Evolutionary conservation across 2,329 filamentous ascomycete species (phyloP).

Genomic region (Calonectria pseudoturangicola): DNA sequence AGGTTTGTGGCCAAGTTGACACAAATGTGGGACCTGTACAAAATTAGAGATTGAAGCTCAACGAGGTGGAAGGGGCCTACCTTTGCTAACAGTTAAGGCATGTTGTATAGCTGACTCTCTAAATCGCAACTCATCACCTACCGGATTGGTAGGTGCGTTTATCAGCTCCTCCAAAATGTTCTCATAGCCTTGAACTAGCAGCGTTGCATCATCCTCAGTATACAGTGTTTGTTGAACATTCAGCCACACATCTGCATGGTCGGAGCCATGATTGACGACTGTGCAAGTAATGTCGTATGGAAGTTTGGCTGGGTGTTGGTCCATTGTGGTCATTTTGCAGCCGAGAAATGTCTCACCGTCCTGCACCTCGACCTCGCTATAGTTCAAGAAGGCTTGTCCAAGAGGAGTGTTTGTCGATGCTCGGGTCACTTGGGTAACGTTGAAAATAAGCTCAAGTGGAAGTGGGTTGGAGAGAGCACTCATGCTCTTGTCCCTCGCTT

Average conservation of each 20-base stretch:
- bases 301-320: constrained; percentile 6
- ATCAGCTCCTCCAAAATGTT: not conserved
- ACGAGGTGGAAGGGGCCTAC: not conserved
- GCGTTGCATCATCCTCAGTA: not conserved
- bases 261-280: constrained; percentile 14
- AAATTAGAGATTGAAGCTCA: not conserved
- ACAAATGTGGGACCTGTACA: not conserved
- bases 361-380: constrained; percentile 1
- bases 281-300: constrained; percentile 13
- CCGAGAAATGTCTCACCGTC: constrained; percentile 8
- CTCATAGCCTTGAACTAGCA: constrained; percentile 10
- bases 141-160: not conserved
- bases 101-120: constrained; percentile 9
- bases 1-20: not conserved
- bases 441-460: constrained; percentile 19
- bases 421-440: not conserved
- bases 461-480: constrained; percentile 16
- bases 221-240: constrained; percentile 16
- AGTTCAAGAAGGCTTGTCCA: constrained; percentile 14
- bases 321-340: constrained; percentile 24
- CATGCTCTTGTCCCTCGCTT: constrained; percentile 17
- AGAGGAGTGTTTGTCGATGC: constrained; percentile 15
- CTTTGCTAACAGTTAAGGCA: constrained; percentile 1
- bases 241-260: not conserved
- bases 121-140: constrained; percentile 1